These are phyloP conservation scores for Apiospora pterosperma DNA, from an alignment of 2,329 filamentous ascomycete genomes.

Conservation along the genomic window DNA sequence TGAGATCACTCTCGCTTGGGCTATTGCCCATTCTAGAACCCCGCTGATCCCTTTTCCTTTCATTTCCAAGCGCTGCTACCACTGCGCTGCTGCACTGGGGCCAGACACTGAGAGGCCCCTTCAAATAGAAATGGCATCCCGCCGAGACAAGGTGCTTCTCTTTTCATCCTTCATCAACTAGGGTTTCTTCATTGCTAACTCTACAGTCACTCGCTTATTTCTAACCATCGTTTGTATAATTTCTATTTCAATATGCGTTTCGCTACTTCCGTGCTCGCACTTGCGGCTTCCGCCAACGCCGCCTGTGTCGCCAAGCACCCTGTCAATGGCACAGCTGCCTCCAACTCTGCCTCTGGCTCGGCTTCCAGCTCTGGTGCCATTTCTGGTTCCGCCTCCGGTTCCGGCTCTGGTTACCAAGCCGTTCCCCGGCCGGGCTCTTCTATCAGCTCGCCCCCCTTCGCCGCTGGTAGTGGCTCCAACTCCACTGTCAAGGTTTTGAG, in stretches of 20 bases:
- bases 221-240: conserved; percentile 1
- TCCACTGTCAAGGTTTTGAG: conserved; percentile 3
- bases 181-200: conserved; percentile 1
- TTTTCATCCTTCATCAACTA: not conserved
- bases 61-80: not conserved
- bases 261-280: conserved; percentile 18
- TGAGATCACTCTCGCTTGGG: not conserved
- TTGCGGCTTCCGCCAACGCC: conserved; percentile 19
- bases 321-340: conserved; percentile 4
- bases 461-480: not conserved
- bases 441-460: not conserved
- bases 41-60: not conserved
- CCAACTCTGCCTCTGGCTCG: conserved; percentile 11
- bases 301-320: not conserved
- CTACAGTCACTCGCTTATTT: conserved; percentile 1
- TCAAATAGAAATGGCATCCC: not conserved
- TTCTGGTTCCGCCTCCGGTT: not conserved
- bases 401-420: not conserved
- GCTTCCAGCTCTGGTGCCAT: conserved; percentile 13
- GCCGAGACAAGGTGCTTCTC: not conserved
- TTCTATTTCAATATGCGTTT: conserved; percentile 24
- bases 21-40: not conserved
- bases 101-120: no score
- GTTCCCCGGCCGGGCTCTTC: not conserved
- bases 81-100: not conserved